Base-by-base conservation (phyloP, 352 stramenopile species). In the Sclerospora graminicola region DNA sequence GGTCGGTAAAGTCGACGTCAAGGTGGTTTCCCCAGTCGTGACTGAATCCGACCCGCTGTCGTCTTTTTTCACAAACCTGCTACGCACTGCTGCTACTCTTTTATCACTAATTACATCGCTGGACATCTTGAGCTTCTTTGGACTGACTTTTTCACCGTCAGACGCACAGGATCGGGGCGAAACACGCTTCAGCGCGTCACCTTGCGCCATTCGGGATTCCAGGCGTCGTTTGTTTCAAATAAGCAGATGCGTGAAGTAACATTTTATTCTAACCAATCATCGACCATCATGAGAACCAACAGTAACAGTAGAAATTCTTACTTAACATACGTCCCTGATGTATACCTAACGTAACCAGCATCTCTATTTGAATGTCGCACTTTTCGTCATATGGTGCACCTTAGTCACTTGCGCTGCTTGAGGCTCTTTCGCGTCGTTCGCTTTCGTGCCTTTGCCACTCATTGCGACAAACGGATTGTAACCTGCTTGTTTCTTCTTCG, bases 381-480 rank as follows among this genome's bases (percentile, higher is more conserved):
- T 92, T 52, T 78, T 71, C 10, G 81, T 76, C 65, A 86, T 84
- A 60, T 90, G 77, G 49, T 89, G 75, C 61, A 78, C 73, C 55
- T 82, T 86, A 60, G 89, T 90, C 30, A 69, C 54, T n/a, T 68
- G 68, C 31, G 28, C 63, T 24, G 45, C 61, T 27, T 60, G 34
- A 16, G 46, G 57, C 54, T 65, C n/a, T n/a, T n/a, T n/a, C n/a
- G n/a, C n/a, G n/a, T n/a, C 64, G 14, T 48, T 52, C 20, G 39
- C 21, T 33, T 51, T 54, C 27, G 52, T 64, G 26, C 23, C 63
- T 8, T 64, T 69, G 34, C 60, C 63, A 24, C 68, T 60, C 28
- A 84, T 68, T 7, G 57, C 74, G 31, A 82, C 61, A 35, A 89
- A 90, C 36, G 81, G 78, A 43, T 90, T 92, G 63, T 92, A 92